A percentile compares a stretch with the other conserved stretches of the same genome.
Conservation (phyloP, 106 monocot genomes). For the Dendrobium chrysotoxum region DNA sequence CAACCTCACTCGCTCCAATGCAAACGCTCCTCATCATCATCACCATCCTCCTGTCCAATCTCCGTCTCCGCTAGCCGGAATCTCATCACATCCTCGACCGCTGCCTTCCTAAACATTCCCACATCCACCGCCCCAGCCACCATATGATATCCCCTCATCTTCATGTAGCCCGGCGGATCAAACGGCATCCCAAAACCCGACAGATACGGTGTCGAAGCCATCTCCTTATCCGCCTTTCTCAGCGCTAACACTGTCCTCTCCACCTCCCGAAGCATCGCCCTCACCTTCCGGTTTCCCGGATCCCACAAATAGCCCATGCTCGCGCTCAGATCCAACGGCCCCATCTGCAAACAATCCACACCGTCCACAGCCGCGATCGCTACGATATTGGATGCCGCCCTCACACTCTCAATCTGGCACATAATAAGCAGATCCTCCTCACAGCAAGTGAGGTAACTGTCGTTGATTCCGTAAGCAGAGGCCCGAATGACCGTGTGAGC, state of each 20-base stretch:
- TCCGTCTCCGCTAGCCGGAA: conserved; percentile 40
- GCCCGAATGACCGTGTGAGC: conserved; percentile 81
- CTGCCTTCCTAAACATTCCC: conserved; percentile 65
- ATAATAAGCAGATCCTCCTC: conserved; percentile 76
- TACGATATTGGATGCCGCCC: conserved; percentile 38
- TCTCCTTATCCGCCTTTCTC: conserved; percentile 11
- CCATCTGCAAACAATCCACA: conserved; percentile 86
- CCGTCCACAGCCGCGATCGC: conserved; percentile 80
- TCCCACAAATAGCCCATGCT: conserved; percentile 85
- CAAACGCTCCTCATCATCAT: conserved; percentile 17
- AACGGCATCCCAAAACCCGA: conserved; percentile 81
- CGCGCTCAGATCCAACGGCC: conserved; percentile 81
- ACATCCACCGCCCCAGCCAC: conserved; percentile 73
- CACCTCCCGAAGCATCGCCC: conserved; percentile 44
- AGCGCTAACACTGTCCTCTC: conserved; percentile 48
- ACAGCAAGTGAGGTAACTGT: conserved; percentile 55
- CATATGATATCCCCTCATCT: conserved; percentile 86
- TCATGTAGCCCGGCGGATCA: conserved; percentile 60
- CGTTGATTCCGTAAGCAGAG: conserved; percentile 74
- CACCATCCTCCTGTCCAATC: conserved; percentile 50
- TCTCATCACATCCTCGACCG: conserved; percentile 63
- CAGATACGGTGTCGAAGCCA: conserved; percentile 23
- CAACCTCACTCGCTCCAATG: conserved; percentile 69
- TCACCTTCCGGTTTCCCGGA: conserved; percentile 74
- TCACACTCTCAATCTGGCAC: conserved; percentile 59